These are phyloP conservation scores for Ophiostoma quercus DNA, from an alignment of 2,329 filamentous ascomycete genomes.

Conservation along the genomic window DNA sequence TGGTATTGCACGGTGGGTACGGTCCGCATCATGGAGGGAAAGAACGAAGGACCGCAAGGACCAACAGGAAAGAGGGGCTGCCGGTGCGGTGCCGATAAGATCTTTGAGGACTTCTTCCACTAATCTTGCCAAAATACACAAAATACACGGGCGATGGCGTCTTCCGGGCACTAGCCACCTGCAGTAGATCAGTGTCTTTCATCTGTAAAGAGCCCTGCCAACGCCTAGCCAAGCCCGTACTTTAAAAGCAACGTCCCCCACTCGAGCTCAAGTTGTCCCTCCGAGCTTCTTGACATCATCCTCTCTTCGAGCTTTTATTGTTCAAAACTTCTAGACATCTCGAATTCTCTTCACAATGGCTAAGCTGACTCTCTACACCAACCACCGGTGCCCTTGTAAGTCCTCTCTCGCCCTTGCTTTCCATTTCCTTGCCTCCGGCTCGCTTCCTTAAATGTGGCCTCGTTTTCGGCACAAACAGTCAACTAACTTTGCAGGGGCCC, in stretches of 20 bases:
- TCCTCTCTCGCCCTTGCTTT: not conserved
- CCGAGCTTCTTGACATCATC: not conserved
- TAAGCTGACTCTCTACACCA: constrained; percentile 29
- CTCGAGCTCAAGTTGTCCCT: not conserved
- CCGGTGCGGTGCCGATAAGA: constrained; percentile 1
- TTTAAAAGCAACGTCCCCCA: constrained; percentile 6
- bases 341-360: constrained; percentile 16
- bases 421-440: not conserved
- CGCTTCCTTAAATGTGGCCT: not conserved
- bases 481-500: constrained; percentile 45
- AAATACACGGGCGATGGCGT: constrained; percentile 1
- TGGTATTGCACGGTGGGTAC: not conserved
- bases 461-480: not conserved
- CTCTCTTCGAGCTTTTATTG: not conserved
- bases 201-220: too few species aligned
- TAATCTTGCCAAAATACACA: not conserved
- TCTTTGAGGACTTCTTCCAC: not conserved
- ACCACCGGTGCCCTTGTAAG: constrained; percentile 28
- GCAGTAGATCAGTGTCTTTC: not conserved
- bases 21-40: too few species aligned
- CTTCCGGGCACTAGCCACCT: constrained; percentile 6
- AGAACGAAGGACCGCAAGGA: not conserved
- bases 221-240: not conserved
- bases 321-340: not conserved
- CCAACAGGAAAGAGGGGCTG: not conserved